Evolutionary conservation across 495 filamentous ascomycete genomes (phyloP), one percentile per base, ranked within the genome.

Genomic region (Neurospora sp.): DNA sequence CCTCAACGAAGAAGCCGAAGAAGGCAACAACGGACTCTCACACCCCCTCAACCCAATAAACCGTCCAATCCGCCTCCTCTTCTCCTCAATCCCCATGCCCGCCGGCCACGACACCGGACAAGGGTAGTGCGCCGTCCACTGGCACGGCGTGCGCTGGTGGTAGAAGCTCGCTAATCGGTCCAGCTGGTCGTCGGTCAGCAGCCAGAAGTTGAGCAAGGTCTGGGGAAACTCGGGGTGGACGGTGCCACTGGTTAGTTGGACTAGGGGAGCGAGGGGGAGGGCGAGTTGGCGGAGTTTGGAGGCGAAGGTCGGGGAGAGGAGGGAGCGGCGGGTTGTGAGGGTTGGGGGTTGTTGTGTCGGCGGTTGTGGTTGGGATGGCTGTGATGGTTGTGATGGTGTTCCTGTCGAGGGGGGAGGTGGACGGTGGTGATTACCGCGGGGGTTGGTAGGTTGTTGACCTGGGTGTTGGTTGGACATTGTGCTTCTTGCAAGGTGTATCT

Each of bases 101-200:
- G 75, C 72, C 7, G 59, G 82, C 84, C 76, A 84, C 4, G 74
- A 68, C 27, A 88, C 82, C 1, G 86, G 84, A 73, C 84, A 86
- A 4, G 93, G 93, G 78, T 97, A 96, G n/a, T 82, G 77, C 45
- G 71, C 70, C 1, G 87, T 90, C 76, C 83, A 88, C 0, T 74
- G 20, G 79, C 81, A 75, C 48, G 89, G 84, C 70, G 90, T 86
- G 65, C 87, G 83, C 79, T 97, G 93, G 80, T 94, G 90, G 81
- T 93, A 96, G 79, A 91, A 91, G 44, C 84, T 82, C 9, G 93
- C 92, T 7, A 97, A 88, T 42, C 79, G 79, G 77, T 96, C 92
- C 53, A 94, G 87, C 79, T 95, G 84, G 27, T 75, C 78, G 74
- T 88, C 86, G 40, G 92, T 93, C 53, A 96, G 87, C 35, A 96